Evolutionary conservation across 2,329 filamentous ascomycete genomes (phyloP).

Genomic region (Trichophyton benhamiae): DNA sequence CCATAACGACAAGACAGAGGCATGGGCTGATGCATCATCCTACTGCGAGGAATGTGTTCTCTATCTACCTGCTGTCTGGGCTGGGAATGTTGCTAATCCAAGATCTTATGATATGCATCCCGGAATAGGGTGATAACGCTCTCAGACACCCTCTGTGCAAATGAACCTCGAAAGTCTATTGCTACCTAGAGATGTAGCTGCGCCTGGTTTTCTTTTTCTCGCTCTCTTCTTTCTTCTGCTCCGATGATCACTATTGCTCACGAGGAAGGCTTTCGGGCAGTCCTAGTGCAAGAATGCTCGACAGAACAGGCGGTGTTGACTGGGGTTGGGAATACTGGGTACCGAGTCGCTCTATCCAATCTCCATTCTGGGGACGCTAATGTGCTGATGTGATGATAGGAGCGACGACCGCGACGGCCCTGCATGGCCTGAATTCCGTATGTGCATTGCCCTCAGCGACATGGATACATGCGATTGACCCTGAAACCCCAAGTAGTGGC

Average conservation of each 20-base stretch:
- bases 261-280: not conserved
- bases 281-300: not conserved
- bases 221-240: not conserved
- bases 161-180: not conserved
- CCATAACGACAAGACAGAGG: not conserved
- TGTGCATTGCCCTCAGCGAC: not conserved
- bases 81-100: not conserved
- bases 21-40: not conserved
- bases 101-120: not conserved
- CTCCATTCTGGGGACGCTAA: not conserved
- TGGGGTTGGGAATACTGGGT: not conserved
- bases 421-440: not conserved
- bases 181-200: not conserved
- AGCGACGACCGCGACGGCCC: not conserved
- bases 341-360: not conserved
- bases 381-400: not conserved
- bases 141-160: not conserved
- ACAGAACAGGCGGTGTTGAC: not conserved
- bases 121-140: not conserved
- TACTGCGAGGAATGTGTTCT: not conserved
- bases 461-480: not conserved
- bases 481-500: not conserved
- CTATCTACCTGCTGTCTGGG: not conserved
- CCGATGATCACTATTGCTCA: not conserved
- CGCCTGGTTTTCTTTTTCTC: not conserved